Conservation (phyloP, 306 rosid species). For the Sphenostylis stenocarpa region DNA sequence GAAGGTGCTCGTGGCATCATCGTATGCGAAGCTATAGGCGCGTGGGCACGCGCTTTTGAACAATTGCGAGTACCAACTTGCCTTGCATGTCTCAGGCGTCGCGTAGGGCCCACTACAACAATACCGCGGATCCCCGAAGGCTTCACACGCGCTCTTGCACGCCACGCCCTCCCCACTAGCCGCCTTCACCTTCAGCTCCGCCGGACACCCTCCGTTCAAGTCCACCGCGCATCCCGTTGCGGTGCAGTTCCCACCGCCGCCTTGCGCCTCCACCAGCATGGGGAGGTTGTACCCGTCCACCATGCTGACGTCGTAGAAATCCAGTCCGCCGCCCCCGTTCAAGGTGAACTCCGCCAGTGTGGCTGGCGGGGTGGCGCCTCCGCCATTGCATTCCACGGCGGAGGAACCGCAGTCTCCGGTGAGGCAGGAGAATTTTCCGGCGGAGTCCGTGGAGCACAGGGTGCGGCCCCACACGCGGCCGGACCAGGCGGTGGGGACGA, state of each 20-base stretch:
- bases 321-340: conserved; percentile 58
- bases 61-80: conserved; percentile 53
- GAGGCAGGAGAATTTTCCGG: conserved; percentile 53
- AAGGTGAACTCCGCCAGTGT: conserved; percentile 72
- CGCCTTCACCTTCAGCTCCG: conserved; percentile 47
- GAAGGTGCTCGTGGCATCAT: conserved; percentile 78
- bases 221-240: conserved; percentile 57
- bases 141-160: conserved; percentile 82
- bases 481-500: conserved; percentile 61
- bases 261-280: conserved; percentile 44
- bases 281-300: conserved; percentile 81
- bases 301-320: conserved; percentile 79
- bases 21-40: conserved; percentile 83
- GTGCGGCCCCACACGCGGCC: conserved; percentile 86
- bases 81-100: conserved; percentile 55
- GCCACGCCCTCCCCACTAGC: conserved; percentile 45
- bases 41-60: conserved; percentile 69
- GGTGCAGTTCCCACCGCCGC: conserved; percentile 56
- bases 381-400: conserved; percentile 46
- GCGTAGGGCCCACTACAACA: conserved; percentile 77
- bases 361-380: conserved; percentile 54
- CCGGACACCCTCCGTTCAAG: conserved; percentile 61
- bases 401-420: conserved; percentile 76
- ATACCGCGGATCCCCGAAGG: conserved; percentile 63
- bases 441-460: conserved; percentile 45